These are phyloP conservation scores for Talaromyces sp. DNA, from an alignment of 2,329 filamentous ascomycete species.

Conservation along the genomic window DNA sequence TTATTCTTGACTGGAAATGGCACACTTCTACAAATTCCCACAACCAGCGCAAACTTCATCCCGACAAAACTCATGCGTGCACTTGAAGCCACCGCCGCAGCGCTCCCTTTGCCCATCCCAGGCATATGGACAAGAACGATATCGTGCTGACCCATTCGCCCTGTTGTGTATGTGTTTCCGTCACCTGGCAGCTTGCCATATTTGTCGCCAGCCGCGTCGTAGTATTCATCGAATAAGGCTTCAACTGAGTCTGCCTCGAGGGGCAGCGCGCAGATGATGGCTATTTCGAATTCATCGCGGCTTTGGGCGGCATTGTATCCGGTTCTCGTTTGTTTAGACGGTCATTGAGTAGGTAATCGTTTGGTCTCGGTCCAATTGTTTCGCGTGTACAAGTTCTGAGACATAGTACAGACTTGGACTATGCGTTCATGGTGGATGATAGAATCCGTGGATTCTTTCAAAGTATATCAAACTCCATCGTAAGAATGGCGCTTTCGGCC, in stretches of 20 bases:
- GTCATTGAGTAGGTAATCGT: background rate
- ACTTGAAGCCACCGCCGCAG: background rate
- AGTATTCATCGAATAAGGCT: background rate
- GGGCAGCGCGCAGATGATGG: background rate
- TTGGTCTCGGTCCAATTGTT: background rate
- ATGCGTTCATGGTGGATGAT: background rate
- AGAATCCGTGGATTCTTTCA: background rate
- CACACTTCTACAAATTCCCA: background rate
- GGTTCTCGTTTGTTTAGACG: background rate
- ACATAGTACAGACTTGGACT: background rate
- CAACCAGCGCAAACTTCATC: background rate
- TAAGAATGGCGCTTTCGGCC: background rate
- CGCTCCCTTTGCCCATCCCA: background rate
- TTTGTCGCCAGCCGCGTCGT: background rate
- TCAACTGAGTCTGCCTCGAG: background rate
- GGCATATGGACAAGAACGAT: background rate
- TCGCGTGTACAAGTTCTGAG: background rate
- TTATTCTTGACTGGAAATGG: background rate
- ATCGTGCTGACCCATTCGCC: background rate
- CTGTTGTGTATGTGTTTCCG: background rate
- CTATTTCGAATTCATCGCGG: background rate
- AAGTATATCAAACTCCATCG: background rate
- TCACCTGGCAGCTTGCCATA: background rate
- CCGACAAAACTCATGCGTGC: background rate
- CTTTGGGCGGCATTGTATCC: background rate